Evolutionary conservation across 2,329 filamentous ascomycete species (phyloP).

Genomic region (Pseudodiploospora longispora): DNA sequence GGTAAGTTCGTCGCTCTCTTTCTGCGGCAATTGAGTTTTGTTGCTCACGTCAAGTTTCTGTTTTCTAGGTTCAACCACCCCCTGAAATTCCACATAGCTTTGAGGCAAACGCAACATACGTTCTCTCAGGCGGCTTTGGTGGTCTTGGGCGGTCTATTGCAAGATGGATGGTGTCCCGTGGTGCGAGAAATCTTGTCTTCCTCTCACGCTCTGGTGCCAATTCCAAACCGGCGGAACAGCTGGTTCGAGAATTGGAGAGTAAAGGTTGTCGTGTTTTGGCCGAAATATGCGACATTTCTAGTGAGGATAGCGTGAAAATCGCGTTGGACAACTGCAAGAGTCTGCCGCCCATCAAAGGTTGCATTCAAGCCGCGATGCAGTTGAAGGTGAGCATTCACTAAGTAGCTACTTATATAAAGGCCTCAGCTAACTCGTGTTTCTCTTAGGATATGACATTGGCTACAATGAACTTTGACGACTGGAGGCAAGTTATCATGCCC

Average conservation of each 20-base stretch:
- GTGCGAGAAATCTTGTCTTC: constrained; percentile 20
- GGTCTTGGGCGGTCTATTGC: constrained; percentile 17
- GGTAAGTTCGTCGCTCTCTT: neutral
- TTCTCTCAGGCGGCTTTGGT: constrained; percentile 17
- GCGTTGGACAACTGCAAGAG: constrained; percentile 7
- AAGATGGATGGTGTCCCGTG: constrained; percentile 4
- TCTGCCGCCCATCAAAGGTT: constrained; percentile 16
- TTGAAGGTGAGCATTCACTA: no score
- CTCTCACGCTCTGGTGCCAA: constrained; percentile 19
- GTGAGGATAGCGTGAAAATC: constrained; percentile 1
- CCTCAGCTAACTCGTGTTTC: no score
- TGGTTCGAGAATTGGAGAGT: constrained; percentile 10
- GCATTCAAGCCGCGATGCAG: constrained; percentile 20
- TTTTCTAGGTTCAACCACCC: no score
- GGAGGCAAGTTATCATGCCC: constrained; percentile 17
- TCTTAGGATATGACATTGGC: constrained; percentile 21
- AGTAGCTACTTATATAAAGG: no score
- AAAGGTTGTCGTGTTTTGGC: constrained; percentile 8
- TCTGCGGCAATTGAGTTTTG: no score
- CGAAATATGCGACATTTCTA: constrained; percentile 11
- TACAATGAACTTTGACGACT: constrained; percentile 18
- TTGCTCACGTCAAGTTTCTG: no score
- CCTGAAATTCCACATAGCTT: neutral
- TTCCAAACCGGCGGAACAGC: constrained; percentile 7
- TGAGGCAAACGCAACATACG: constrained; percentile 9